These are phyloP conservation scores for Trametes cingulata DNA, from an alignment of 768 basidiomycete species.

Conservation along the genomic window DNA sequence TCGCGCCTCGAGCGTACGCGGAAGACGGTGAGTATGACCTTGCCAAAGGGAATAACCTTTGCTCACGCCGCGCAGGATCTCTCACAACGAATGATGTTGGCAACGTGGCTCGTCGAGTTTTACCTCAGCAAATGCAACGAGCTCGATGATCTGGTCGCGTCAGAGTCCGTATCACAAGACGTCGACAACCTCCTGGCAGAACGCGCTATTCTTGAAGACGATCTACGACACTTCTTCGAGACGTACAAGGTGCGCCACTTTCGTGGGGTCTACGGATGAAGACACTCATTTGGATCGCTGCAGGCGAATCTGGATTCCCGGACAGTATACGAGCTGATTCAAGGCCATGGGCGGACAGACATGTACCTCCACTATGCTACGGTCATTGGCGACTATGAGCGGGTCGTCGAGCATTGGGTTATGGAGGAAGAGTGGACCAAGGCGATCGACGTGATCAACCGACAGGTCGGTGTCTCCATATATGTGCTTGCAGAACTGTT, in stretches of 20 bases:
- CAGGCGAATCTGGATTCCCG: slow-evolving; percentile 82
- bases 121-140: slow-evolving; percentile 97
- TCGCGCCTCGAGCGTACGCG: slow-evolving; percentile 83
- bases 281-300: neutral
- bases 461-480: slow-evolving; percentile 59
- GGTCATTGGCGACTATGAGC: slow-evolving; percentile 74
- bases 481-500: neutral
- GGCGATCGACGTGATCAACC: slow-evolving; percentile 86
- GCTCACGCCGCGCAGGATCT: too few relatives aligned
- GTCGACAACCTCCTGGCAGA: slow-evolving; percentile 84
- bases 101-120: slow-evolving; percentile 98
- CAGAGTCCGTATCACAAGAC: slow-evolving; percentile 78
- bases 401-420: slow-evolving; percentile 91
- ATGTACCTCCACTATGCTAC: slow-evolving; percentile 90
- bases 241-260: slow-evolving; percentile 78
- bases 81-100: slow-evolving; percentile 95
- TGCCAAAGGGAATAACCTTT: neutral
- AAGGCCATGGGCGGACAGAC: slow-evolving; percentile 90
- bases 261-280: neutral
- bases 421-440: slow-evolving; percentile 90
- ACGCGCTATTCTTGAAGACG: slow-evolving; percentile 83
- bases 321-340: slow-evolving; percentile 91
- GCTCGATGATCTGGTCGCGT: slow-evolving; percentile 89
- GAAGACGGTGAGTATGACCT: slow-evolving; percentile 62
- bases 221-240: slow-evolving; percentile 88